Percentiles rank a stretch among this genome's conserved stretches.
These are phyloP conservation scores for Aspergillus campestris DNA, from an alignment of 495 filamentous ascomycete species.

Conservation along the genomic window DNA sequence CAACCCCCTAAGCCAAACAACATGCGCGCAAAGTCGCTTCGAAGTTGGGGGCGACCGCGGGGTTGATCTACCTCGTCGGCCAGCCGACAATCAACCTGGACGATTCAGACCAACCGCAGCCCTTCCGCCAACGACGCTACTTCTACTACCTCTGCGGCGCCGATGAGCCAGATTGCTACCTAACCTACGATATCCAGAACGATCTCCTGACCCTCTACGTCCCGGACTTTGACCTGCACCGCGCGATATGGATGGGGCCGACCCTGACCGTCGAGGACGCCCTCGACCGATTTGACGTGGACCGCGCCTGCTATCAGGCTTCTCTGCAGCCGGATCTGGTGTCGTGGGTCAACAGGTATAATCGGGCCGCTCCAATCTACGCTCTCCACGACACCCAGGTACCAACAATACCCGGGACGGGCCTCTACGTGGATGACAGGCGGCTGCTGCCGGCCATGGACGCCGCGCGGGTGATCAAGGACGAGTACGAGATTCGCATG, in stretches of 20 bases:
- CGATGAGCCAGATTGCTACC: conserved; percentile 68
- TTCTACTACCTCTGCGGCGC: conserved; percentile 94
- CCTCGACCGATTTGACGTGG: conserved; percentile 63
- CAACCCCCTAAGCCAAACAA: no score
- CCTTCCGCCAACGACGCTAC: conserved; percentile 78
- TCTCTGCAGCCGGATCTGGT: conserved; percentile 56
- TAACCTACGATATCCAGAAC: conserved; percentile 71
- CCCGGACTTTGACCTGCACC: conserved; percentile 77
- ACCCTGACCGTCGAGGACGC: conserved; percentile 71
- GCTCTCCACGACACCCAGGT: conserved; percentile 31
- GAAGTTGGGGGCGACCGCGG: conserved; percentile 51
- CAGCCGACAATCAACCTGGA: conserved; percentile 62
- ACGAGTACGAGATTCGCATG: conserved; percentile 67
- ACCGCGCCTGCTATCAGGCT: conserved; percentile 56
- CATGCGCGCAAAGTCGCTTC: conserved; percentile 67
- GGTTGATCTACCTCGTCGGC: conserved; percentile 78
- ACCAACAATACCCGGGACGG: conserved; percentile 41
- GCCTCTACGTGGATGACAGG: conserved; percentile 35
- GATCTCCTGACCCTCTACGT: conserved; percentile 80
- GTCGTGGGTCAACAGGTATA: conserved; percentile 52
- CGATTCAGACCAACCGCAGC: conserved; percentile 69
- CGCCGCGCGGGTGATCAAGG: conserved; percentile 66
- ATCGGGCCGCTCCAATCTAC: conserved; percentile 24
- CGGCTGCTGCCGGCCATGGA: conserved; percentile 60
- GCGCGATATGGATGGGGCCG: conserved; percentile 91